Base-by-base conservation (phyloP, 208 protist species). In the Leishmania martiniquensis region DNA sequence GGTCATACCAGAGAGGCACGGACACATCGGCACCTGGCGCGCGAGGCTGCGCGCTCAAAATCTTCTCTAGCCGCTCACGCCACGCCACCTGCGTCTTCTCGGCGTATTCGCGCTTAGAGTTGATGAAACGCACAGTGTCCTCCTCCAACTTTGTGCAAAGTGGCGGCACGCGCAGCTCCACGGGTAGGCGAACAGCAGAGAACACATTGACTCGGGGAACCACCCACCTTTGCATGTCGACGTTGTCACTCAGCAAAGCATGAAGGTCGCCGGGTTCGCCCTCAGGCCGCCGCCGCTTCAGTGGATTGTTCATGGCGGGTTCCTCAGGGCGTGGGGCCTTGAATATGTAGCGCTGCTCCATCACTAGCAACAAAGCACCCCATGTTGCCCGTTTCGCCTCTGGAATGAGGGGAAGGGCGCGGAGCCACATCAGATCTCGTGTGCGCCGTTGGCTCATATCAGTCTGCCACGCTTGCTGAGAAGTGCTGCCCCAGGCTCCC, bases 1-100 rank as follows among this genome's bases (percentile, higher is more conserved):
- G 86, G 73, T 95, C 89, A 66, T 95, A 95, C 91, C 91, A 95
- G 34, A 93, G 55, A 20, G 93, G 93, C 55, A 96, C 82, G 0
- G 76, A 67, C 15, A 90, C 66, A 1, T 55, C 82, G 1, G 65
- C 25, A 52, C 68, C 66, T 2, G 66, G n/a, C 2, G 39, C 68
- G 22, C 67, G 74, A 39, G 80, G 66, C 20, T 72, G 45, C 37
- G 67, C 73, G 47, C 63, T 62, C 49, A 83, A 49, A 47, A 75
- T 67, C 57, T 72, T 74, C 75, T 79, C 67, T 13, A 83, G 54
- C 17, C 79, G 47, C n/a, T 81, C 73, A 22, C 80, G 62, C 93
- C 93, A 96, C 60, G 78, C 71, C 42, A 42, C 60, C 82, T 96
- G 93, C 63, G 71, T 81, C 13, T 73, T 63, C 59, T 87, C 83